A percentile compares a stretch with the other conserved stretches of the same genome.
Conservation (phyloP, 2,329 filamentous ascomycete species). For the Hymenoscyphus fraxineus region DNA sequence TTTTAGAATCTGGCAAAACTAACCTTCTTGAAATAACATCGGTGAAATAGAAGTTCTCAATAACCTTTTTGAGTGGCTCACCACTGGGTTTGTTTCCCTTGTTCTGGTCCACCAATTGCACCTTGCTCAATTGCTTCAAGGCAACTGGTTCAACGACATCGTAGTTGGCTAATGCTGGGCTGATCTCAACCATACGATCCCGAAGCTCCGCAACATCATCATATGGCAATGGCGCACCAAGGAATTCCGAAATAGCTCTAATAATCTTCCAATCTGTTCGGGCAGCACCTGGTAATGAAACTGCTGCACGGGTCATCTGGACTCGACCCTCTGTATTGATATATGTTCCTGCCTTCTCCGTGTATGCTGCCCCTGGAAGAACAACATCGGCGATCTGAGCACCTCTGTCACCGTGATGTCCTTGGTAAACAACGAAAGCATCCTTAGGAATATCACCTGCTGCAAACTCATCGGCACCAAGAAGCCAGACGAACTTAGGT, state of each 20-base stretch:
- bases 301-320: constrained; percentile 88
- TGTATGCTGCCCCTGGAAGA: constrained; percentile 91
- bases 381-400: constrained; percentile 91
- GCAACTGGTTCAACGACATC: constrained; percentile 84
- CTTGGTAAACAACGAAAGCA: constrained; percentile 96
- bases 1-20: constrained; percentile 34
- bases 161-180: constrained; percentile 82
- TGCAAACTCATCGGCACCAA: constrained; percentile 88
- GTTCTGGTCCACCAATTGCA: constrained; percentile 94
- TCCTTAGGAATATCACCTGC: constrained; percentile 88
- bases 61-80: constrained; percentile 74
- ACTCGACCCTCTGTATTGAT: constrained; percentile 97
- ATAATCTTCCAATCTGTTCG: constrained; percentile 99
- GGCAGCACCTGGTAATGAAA: constrained; percentile 80
- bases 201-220: constrained; percentile 86
- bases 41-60: constrained; percentile 98
- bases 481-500: constrained; percentile 94
- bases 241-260: constrained; percentile 85
- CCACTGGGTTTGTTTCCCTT: constrained; percentile 74
- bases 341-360: constrained; percentile 93
- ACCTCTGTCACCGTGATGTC: constrained; percentile 92
- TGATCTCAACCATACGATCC: constrained; percentile 93
- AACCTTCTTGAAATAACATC: constrained; percentile 95
- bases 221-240: constrained; percentile 82
- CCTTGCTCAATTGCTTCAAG: constrained; percentile 74